Percentiles rank a stretch among this genome's conserved stretches.
phyloP scores from a whole-genome alignment of 805 yeast species.

The Danielia reshetovae region DNA sequence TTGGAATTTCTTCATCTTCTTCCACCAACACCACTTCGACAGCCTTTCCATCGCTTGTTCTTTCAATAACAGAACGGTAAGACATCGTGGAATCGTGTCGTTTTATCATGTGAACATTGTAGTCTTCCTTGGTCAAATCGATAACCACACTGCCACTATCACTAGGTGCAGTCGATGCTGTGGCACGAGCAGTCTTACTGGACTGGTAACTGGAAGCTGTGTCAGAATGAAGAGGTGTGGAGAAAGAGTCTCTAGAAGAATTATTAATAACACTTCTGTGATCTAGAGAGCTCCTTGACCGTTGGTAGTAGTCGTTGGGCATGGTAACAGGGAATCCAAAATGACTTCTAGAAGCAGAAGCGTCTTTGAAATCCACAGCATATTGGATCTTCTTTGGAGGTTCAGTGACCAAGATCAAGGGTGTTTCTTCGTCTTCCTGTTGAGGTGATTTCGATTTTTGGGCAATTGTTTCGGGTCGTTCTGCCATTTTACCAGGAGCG shows the following conservation, averaged over 20 bases:
- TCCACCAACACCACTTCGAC: constrained; percentile 44
- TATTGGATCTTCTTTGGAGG: constrained; percentile 36
- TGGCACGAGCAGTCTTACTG: constrained; percentile 24
- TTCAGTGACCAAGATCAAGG: constrained; percentile 30
- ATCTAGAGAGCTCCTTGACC: background rate
- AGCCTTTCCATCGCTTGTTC: constrained; percentile 32
- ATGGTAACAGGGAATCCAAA: background rate
- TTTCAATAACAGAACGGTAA: constrained; percentile 38
- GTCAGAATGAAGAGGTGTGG: constrained; percentile 7
- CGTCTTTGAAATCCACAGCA: constrained; percentile 39
- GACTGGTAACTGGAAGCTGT: constrained; percentile 28
- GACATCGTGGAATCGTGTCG: constrained; percentile 33
- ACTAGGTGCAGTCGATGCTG: constrained; percentile 24
- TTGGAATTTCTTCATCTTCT: constrained; percentile 25
- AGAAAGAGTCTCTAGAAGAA: background rate
- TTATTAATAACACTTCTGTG: too few relatives aligned
- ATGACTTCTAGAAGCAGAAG: constrained; percentile 2
- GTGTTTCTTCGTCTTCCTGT: background rate
- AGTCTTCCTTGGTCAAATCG: constrained; percentile 39
- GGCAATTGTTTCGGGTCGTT: background rate
- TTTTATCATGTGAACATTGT: constrained; percentile 34
- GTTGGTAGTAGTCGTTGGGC: background rate
- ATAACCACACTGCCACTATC: constrained; percentile 39
- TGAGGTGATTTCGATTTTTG: background rate
- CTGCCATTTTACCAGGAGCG: background rate